A percentile compares a stretch with the other conserved stretches of the same genome.
Conservation (phyloP, 2,329 filamentous ascomycete species). For the Aspergillus brunneoviolaceus region DNA sequence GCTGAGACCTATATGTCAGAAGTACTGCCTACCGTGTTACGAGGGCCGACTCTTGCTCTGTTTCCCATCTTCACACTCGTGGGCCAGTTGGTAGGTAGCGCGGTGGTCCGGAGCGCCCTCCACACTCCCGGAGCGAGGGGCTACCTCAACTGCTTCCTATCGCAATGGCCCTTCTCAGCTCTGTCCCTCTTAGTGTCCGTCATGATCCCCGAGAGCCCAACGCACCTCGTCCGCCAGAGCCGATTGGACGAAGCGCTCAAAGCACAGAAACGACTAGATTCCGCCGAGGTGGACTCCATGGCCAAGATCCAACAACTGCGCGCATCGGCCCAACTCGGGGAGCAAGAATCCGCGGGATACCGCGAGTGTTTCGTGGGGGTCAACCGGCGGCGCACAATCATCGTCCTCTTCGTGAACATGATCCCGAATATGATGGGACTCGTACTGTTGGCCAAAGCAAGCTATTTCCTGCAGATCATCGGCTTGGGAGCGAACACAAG, state of each 20-base stretch:
- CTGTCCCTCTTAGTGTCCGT: slow-evolving; percentile 46
- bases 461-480: slow-evolving; percentile 41
- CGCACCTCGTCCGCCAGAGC: slow-evolving; percentile 49
- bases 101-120: slow-evolving; percentile 42
- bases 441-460: slow-evolving; percentile 44
- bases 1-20: slow-evolving; percentile 54
- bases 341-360: slow-evolving; percentile 42
- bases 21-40: slow-evolving; percentile 47
- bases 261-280: slow-evolving; percentile 53
- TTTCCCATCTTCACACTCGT: slow-evolving; percentile 52
- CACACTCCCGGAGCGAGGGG: slow-evolving; percentile 20
- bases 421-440: slow-evolving; percentile 50
- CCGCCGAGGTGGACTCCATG: slow-evolving; percentile 36
- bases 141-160: slow-evolving; percentile 33
- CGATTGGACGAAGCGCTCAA: slow-evolving; percentile 38
- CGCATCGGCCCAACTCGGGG: slow-evolving; percentile 49
- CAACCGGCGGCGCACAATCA: slow-evolving; percentile 30
- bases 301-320: slow-evolving; percentile 35
- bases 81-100: slow-evolving; percentile 50
- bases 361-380: slow-evolving; percentile 26
- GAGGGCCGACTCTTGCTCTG: slow-evolving; percentile 51
- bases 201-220: slow-evolving; percentile 53
- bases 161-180: slow-evolving; percentile 33
- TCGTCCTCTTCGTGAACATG: slow-evolving; percentile 42
- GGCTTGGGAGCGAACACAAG: slow-evolving; percentile 31